Evolutionary conservation across 2,329 filamentous ascomycete species (phyloP).

Genomic region (Paraphaeosphaeria minitans): DNA sequence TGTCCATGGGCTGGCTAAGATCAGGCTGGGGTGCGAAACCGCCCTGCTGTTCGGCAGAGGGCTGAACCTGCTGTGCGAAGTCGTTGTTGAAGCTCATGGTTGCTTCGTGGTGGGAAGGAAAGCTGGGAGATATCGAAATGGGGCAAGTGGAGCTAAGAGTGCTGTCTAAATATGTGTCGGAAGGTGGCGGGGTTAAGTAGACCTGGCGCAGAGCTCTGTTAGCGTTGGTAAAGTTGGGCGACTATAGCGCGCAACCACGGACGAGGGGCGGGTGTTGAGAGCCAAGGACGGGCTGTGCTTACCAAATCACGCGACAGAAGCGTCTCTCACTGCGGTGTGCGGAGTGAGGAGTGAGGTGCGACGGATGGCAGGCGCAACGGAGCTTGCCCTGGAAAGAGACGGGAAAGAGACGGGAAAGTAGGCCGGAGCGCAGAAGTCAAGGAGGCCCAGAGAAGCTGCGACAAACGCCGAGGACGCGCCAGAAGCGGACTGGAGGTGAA

Average conservation of each 20-base stretch:
- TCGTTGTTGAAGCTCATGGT: slow-evolving; percentile 71
- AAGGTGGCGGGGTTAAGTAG: slow-evolving; percentile 25
- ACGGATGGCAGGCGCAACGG: slow-evolving; percentile 20
- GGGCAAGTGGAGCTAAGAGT: slow-evolving; percentile 19
- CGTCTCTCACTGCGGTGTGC: slow-evolving; percentile 23
- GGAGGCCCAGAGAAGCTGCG: slow-evolving; percentile 39
- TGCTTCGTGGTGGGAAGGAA: slow-evolving; percentile 22
- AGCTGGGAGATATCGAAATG: slow-evolving; percentile 10
- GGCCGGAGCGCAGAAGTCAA: slow-evolving; percentile 17
- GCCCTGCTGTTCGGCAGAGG: slow-evolving; percentile 57
- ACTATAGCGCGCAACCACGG: neutral
- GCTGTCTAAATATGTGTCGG: slow-evolving; percentile 39
- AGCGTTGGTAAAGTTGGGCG: slow-evolving; percentile 30
- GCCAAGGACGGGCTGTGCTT: slow-evolving; percentile 31
- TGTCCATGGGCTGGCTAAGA: slow-evolving; percentile 64
- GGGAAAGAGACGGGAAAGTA: neutral
- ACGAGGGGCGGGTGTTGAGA: slow-evolving; percentile 10
- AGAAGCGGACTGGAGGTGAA: slow-evolving; percentile 28
- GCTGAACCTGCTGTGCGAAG: slow-evolving; percentile 67
- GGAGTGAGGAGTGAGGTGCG: slow-evolving; percentile 24
- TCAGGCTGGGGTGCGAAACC: slow-evolving; percentile 52
- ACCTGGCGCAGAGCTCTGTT: slow-evolving; percentile 31
- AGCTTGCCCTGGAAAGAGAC: slow-evolving; percentile 1
- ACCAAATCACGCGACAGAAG: slow-evolving; percentile 25
- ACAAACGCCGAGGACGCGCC: slow-evolving; percentile 41